These are phyloP conservation scores for Solanum chacoense DNA, from an alignment of 305 asterid genomes.

Conservation along the genomic window DNA sequence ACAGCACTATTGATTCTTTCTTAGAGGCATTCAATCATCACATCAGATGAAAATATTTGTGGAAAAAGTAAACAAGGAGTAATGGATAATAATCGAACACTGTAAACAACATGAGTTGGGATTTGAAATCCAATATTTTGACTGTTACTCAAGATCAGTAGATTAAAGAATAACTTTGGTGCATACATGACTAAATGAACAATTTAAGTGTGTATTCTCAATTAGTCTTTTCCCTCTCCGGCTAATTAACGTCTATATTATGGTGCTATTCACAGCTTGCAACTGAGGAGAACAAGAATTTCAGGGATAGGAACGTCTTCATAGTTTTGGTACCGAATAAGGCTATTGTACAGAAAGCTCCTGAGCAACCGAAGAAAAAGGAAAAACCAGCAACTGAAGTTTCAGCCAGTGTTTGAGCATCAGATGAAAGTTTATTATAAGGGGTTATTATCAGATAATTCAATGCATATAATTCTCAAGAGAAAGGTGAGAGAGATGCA, in stretches of 20 bases:
- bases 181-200: background rate
- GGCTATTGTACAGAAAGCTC: conserved; percentile 44
- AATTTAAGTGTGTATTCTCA: background rate
- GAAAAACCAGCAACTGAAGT: conserved; percentile 42
- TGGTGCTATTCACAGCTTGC: conserved; percentile 44
- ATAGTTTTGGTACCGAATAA: conserved; percentile 72
- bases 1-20: background rate
- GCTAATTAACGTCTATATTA: background rate
- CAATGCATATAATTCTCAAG: conserved; percentile 4
- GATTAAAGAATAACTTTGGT: background rate
- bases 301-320: conserved; percentile 61
- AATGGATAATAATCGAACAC: background rate
- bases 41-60: background rate
- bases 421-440: conserved; percentile 7
- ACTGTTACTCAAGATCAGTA: background rate
- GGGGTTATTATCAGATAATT: conserved; percentile 13
- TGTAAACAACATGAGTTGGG: background rate
- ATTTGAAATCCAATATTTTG: background rate
- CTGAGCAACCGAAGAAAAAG: conserved; percentile 57
- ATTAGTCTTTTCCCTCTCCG: background rate
- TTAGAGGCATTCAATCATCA: background rate
- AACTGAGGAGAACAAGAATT: conserved; percentile 58
- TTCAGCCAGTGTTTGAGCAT: conserved; percentile 49
- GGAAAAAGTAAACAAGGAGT: background rate
- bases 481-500: conserved; percentile 14